Conservation (phyloP, 345 rosid genomes). For the Erodium maritimum region DNA sequence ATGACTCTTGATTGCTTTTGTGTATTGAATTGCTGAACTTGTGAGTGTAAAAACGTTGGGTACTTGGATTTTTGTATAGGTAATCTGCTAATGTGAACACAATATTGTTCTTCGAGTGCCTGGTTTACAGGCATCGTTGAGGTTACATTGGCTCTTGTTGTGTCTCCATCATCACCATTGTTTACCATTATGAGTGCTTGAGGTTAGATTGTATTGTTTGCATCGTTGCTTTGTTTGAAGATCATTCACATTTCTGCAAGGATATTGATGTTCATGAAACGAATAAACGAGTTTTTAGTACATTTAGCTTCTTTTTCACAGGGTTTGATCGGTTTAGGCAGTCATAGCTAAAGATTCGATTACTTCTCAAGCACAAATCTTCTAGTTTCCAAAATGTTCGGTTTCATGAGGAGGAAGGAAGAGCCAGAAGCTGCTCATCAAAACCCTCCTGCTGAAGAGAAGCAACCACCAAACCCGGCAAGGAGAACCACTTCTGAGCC, state of each 20-base stretch:
- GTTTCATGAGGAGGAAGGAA: conserved; percentile 35
- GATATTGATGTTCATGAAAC: too few species aligned
- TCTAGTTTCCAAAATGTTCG: conserved; percentile 40
- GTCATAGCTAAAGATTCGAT: neutral
- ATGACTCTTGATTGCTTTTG: too few species aligned
- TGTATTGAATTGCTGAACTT: too few species aligned
- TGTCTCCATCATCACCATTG: too few species aligned
- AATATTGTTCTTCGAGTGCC: neutral
- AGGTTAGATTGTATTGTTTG: neutral
- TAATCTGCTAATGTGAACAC: neutral
- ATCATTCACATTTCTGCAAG: neutral
- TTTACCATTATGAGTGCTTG: too few species aligned
- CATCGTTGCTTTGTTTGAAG: neutral
- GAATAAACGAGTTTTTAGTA: conserved; percentile 1
- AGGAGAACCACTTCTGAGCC: conserved; percentile 67
- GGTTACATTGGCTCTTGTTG: neutral
- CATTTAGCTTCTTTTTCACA: neutral
- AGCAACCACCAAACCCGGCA: conserved; percentile 27
- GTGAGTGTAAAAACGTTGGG: neutral
- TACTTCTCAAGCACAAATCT: neutral
- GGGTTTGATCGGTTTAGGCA: conserved; percentile 2
- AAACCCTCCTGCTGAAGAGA: conserved; percentile 28
- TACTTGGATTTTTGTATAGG: neutral
- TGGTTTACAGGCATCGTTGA: neutral
- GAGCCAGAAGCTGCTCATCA: conserved; percentile 6